Conservation (phyloP, 768 basidiomycete species). For the Calvatia gigantea region DNA sequence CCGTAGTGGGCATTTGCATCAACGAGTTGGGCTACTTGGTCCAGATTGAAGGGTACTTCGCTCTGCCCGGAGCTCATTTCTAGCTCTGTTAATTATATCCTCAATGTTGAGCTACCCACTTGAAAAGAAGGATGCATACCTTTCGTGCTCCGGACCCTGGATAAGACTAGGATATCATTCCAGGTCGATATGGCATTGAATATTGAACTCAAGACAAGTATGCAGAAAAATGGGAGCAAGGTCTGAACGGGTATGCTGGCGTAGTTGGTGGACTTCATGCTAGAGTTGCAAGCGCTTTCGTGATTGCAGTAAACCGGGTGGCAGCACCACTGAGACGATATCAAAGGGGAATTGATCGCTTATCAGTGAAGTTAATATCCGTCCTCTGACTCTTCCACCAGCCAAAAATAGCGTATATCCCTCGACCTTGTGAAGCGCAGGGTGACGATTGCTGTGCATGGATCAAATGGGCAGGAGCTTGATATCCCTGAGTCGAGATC, state of each 20-base stretch:
- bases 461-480: no score
- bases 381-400: no score
- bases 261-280: neutral
- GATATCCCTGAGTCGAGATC: neutral
- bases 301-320: neutral
- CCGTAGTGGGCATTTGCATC: slow-evolving; percentile 9
- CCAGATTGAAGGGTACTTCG: slow-evolving; percentile 1
- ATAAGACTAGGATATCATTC: neutral
- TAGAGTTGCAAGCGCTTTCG: neutral
- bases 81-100: neutral
- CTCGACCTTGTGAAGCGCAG: neutral
- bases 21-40: slow-evolving; percentile 3
- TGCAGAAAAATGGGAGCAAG: neutral
- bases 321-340: neutral
- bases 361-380: no score
- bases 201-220: neutral
- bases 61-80: neutral
- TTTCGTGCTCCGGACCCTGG: neutral
- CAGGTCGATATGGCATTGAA: slow-evolving; percentile 3
- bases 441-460: neutral
- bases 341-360: neutral
- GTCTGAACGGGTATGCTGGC: neutral
- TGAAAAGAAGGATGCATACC: neutral
- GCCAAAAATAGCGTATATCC: neutral
- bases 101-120: neutral